Conservation (phyloP, 148 eudicot genomes). For the Amaranthus cruentus region DNA sequence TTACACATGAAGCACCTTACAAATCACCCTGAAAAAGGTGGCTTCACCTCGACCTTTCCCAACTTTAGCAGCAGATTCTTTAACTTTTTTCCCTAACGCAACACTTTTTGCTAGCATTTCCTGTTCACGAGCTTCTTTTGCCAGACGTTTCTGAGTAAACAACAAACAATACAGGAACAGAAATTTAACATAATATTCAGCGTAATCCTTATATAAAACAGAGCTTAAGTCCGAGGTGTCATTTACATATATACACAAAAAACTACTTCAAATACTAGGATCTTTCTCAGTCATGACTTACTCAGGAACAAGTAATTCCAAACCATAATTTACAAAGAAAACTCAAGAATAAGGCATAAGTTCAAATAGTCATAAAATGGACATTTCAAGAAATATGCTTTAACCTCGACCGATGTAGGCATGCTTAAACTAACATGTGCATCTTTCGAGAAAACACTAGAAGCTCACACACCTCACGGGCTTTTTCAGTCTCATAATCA, state of each 20-base stretch:
- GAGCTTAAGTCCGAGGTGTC: not conserved
- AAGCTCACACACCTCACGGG: constrained; percentile 73
- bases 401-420: not conserved
- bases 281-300: not conserved
- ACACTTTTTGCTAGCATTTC: constrained; percentile 82
- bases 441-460: not conserved
- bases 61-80: constrained; percentile 56
- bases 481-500: constrained; percentile 82
- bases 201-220: not conserved
- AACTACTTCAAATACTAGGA: not conserved
- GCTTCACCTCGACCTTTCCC: constrained; percentile 91
- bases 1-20: constrained; percentile 59
- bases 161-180: constrained; percentile 1
- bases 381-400: not conserved
- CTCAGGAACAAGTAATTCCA: not conserved
- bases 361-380: not conserved
- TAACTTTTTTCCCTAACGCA: constrained; percentile 81
- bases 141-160: constrained; percentile 62
- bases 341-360: not conserved
- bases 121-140: constrained; percentile 83
- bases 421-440: not conserved
- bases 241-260: not conserved
- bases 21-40: constrained; percentile 84
- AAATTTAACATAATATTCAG: not conserved
- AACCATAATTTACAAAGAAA: not conserved